Base-by-base conservation (phyloP, 2,329 filamentous ascomycete genomes). In the Drechslerella dactyloides region DNA sequence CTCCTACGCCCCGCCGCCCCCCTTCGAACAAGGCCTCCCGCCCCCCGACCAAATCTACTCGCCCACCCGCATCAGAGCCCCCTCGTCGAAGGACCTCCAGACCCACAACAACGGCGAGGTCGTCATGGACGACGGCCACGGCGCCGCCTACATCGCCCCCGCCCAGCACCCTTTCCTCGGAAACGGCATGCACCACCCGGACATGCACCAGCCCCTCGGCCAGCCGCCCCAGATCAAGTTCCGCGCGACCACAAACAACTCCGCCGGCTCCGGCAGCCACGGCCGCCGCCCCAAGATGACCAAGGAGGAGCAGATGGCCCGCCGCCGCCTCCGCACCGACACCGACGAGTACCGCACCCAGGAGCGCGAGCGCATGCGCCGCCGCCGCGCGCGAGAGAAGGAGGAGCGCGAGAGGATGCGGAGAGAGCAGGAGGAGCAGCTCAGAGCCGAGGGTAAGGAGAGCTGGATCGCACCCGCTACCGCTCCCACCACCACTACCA, bases 391-490 rank as follows among this genome's bases (percentile, higher is more conserved):
- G 4, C 52, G 68, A 17, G 68, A 72, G 60, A 72, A 72, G 46
- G 68, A 72, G 30, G 68, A 72, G 1, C 54, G 68, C 13, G 68
- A 72, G 17, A 40, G 44, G 13, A 15, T 61, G 19, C 65, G 64
- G 51, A 57, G 42, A 17, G 68, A 72, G 24, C 68, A 72, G 60
- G 68, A 72, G 48, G 58, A 64, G 3, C 70, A 65, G 60, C 51
- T 73, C 23, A 53, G 65, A 64, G 64, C 60, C 21, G 64, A 74
- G 54, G 64, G 62, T 64, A 73, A 73, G 69, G 69, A 73, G 59
- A 73, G 64, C 60, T 69, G 70, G 66, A 70, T 64, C 59, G 55
- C 59, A 44, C 65, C 70, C 15, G 57, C 59, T 58, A 42, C 59
- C 37, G 57, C 61, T 40, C 46, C 65, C 51, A 27, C 48, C 33